These are phyloP conservation scores for Aurantiochytrium sp. DNA, from an alignment of 108 stramenopile species.

Conservation along the genomic window DNA sequence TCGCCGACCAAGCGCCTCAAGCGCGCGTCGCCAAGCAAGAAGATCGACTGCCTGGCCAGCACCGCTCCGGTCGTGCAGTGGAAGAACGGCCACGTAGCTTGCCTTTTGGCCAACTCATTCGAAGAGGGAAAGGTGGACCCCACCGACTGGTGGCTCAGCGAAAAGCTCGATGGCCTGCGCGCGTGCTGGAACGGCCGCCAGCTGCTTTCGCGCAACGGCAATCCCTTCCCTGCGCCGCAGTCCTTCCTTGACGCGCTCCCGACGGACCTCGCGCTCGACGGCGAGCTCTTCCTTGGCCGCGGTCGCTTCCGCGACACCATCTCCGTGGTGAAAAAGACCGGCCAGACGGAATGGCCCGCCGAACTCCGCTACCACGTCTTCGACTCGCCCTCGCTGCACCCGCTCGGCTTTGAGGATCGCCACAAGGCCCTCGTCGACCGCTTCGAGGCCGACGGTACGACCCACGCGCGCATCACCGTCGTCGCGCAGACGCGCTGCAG, in stretches of 20 bases:
- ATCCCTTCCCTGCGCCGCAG: background rate
- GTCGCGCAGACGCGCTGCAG: background rate
- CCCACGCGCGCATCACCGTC: background rate
- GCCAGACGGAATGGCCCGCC: background rate
- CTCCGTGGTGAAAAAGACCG: background rate
- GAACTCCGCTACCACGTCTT: background rate
- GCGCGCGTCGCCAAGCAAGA: too few relatives aligned
- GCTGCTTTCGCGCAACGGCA: background rate
- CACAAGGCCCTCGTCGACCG: background rate
- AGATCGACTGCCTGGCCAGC: too few relatives aligned
- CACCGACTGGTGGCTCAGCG: background rate
- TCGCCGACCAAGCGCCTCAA: too few relatives aligned
- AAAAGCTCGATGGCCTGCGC: background rate
- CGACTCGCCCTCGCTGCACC: background rate
- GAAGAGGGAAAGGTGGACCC: background rate
- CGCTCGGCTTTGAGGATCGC: background rate
- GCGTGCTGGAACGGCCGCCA: background rate
- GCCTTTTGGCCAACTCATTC: too few relatives aligned
- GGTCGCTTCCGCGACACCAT: background rate
- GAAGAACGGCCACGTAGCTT: too few relatives aligned
- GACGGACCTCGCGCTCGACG: background rate
- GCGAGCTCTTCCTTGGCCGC: background rate
- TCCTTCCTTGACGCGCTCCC: background rate
- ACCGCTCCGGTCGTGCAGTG: too few relatives aligned
- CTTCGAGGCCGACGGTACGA: background rate